A percentile compares a stretch with the other conserved stretches of the same genome.
phyloP scores from a whole-genome alignment of 2,329 filamentous ascomycete genomes.

The Xylariaceae sp. region DNA sequence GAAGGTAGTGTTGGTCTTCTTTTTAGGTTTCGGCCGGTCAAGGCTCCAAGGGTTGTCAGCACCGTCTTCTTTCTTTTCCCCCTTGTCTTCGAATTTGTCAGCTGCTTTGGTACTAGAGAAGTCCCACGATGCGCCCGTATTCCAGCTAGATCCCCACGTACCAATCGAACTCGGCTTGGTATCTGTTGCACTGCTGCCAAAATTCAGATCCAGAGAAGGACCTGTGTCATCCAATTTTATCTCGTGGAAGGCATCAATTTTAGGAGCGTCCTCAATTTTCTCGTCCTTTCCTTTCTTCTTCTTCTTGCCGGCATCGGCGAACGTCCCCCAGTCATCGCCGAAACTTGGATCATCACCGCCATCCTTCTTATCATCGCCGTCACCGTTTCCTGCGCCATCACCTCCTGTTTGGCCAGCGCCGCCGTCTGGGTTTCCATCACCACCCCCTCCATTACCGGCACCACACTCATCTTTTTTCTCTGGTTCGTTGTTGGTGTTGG shows the following conservation, averaged over 20 bases:
- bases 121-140: slow-evolving; percentile 45
- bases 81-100: slow-evolving; percentile 37
- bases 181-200: slow-evolving; percentile 42
- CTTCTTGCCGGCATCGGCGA: slow-evolving; percentile 45
- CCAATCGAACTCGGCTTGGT: slow-evolving; percentile 48
- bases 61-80: slow-evolving; percentile 39
- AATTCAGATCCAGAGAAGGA: slow-evolving; percentile 56
- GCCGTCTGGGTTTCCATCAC: slow-evolving; percentile 34
- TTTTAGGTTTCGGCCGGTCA: slow-evolving; percentile 49
- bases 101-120: slow-evolving; percentile 37
- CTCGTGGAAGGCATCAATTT: slow-evolving; percentile 62
- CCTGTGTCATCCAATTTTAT: slow-evolving; percentile 62
- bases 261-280: slow-evolving; percentile 34
- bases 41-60: slow-evolving; percentile 51
- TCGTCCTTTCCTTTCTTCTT: slow-evolving; percentile 53
- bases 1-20: slow-evolving; percentile 45
- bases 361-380: slow-evolving; percentile 38
- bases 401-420: slow-evolving; percentile 31
- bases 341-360: slow-evolving; percentile 32
- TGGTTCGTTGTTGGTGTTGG: slow-evolving; percentile 24
- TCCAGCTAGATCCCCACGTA: slow-evolving; percentile 61
- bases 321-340: slow-evolving; percentile 45
- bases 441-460: slow-evolving; percentile 31
- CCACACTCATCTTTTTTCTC: slow-evolving; percentile 38
- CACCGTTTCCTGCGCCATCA: slow-evolving; percentile 32